Evolutionary conservation across 768 basidiomycete species (phyloP).

Genomic region (Lactifluus subvellereus): DNA sequence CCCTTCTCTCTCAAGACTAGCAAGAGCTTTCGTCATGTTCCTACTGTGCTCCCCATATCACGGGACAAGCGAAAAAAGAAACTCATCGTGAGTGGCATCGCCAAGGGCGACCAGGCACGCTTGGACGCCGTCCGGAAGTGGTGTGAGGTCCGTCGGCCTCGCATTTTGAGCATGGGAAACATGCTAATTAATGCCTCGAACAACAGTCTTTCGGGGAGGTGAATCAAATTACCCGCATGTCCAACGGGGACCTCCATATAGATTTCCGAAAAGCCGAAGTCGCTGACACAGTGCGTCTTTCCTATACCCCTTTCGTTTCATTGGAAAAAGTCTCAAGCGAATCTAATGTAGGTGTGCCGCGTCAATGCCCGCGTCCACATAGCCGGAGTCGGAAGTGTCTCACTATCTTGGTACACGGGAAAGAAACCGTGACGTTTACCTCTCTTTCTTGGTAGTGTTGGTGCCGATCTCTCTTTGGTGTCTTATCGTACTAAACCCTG

Average conservation of each 20-base stretch:
- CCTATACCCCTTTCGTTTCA: neutral
- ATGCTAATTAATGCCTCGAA: constrained; percentile 13
- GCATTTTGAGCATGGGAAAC: constrained; percentile 18
- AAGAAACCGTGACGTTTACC: constrained; percentile 34
- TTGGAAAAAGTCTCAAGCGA: constrained; percentile 20
- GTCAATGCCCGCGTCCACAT: constrained; percentile 71
- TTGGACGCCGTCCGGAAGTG: constrained; percentile 65
- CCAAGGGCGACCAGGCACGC: constrained; percentile 50
- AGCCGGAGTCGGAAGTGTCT: constrained; percentile 69
- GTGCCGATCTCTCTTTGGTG: neutral
- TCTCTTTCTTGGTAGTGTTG: neutral
- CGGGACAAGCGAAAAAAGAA: constrained; percentile 53
- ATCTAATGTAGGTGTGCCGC: constrained; percentile 57
- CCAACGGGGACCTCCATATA: constrained; percentile 73
- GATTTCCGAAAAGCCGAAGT: constrained; percentile 71
- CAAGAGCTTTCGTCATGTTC: constrained; percentile 23
- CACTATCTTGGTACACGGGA: constrained; percentile 68
- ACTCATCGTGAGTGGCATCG: constrained; percentile 66
- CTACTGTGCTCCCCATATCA: constrained; percentile 26
- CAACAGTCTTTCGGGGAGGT: constrained; percentile 57
- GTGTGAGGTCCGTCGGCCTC: constrained; percentile 56
- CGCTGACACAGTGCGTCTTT: constrained; percentile 62
- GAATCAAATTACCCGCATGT: constrained; percentile 63
- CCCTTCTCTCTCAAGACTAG: constrained; percentile 31
- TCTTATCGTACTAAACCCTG: neutral